Percentiles rank a stretch among this genome's conserved stretches.
phyloP scores from a whole-genome alignment of 441 rosid genomes.

The Pelargonium fulgidum region DNA sequence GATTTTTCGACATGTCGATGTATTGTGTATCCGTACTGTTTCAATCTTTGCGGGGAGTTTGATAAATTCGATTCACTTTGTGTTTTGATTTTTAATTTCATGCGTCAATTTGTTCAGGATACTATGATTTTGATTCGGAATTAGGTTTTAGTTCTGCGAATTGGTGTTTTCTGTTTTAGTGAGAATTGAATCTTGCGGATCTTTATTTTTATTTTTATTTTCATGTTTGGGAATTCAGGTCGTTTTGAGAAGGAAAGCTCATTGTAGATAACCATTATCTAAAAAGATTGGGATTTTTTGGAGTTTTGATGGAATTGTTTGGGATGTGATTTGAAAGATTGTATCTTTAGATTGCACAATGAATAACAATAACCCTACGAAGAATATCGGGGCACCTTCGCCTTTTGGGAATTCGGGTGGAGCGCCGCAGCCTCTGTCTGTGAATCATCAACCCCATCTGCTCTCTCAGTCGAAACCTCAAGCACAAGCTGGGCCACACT shows the following conservation, averaged over 20 bases:
- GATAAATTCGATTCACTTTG: neutral
- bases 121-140: neutral
- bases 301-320: slow-evolving; percentile 20
- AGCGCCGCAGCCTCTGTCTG: slow-evolving; percentile 43
- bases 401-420: slow-evolving; percentile 72
- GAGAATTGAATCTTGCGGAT: neutral
- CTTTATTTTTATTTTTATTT: neutral
- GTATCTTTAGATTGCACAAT: slow-evolving; percentile 30
- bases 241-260: neutral
- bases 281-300: slow-evolving; percentile 17
- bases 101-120: neutral
- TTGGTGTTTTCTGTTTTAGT: neutral
- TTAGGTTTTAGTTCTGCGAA: neutral
- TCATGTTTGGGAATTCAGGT: slow-evolving; percentile 8
- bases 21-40: neutral
- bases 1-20: neutral
- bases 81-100: neutral
- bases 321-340: slow-evolving; percentile 17
- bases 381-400: slow-evolving; percentile 57
- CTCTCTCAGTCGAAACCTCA: slow-evolving; percentile 50
- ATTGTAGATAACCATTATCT: neutral
- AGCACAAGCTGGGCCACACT: slow-evolving; percentile 50
- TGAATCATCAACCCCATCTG: slow-evolving; percentile 44
- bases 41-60: neutral
- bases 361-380: slow-evolving; percentile 49